Evolutionary conservation across 2,329 filamentous ascomycete species (phyloP).

Genomic region (Tolypocladium endophyticum): DNA sequence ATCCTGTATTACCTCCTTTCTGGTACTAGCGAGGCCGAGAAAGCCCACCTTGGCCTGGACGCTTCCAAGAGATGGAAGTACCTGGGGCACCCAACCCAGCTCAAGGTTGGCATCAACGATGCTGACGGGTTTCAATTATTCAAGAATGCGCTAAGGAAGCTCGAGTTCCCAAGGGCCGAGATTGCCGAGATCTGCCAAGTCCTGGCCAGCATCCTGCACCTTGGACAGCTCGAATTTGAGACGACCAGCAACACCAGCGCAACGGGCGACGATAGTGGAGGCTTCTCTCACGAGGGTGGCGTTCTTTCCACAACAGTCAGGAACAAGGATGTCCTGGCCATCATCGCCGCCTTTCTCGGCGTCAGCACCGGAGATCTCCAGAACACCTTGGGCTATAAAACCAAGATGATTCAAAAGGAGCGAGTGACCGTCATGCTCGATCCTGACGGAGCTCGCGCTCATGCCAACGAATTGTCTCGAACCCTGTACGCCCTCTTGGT

Average conservation of each 20-base stretch:
- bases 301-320: constrained; percentile 78
- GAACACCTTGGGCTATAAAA: constrained; percentile 85
- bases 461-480: constrained; percentile 87
- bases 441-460: constrained; percentile 75
- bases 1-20: constrained; percentile 90
- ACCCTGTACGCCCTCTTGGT: constrained; percentile 91
- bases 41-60: constrained; percentile 65
- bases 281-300: constrained; percentile 89
- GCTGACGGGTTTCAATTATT: constrained; percentile 93
- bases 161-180: constrained; percentile 86
- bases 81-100: constrained; percentile 87
- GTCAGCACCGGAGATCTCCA: constrained; percentile 74
- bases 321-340: constrained; percentile 81
- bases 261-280: constrained; percentile 82
- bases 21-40: constrained; percentile 84
- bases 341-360: constrained; percentile 90
- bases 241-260: constrained; percentile 69
- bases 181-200: constrained; percentile 97
- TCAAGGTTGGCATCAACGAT: constrained; percentile 96
- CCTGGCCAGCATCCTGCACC: constrained; percentile 87
- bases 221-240: constrained; percentile 91
- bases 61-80: constrained; percentile 80
- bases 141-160: constrained; percentile 86
- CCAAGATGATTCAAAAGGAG: constrained; percentile 90
- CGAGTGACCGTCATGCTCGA: constrained; percentile 98